Evolutionary conservation across 2,329 filamentous ascomycete genomes (phyloP).

Genomic region (Cladophialophora chaetospira): DNA sequence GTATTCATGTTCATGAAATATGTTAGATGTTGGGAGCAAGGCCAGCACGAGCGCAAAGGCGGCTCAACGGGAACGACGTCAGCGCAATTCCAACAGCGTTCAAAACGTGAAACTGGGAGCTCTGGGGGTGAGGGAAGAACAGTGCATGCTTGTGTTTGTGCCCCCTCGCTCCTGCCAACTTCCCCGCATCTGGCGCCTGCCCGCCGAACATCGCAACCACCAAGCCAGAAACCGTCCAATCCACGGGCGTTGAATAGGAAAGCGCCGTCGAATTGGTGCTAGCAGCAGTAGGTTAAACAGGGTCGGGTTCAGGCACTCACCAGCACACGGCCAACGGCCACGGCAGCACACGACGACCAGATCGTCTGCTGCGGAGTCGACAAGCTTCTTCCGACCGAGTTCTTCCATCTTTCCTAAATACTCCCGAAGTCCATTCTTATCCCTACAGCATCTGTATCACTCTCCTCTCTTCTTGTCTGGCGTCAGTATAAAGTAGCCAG

Average conservation of each 20-base stretch:
- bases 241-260: constrained; percentile 6
- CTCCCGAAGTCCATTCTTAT: background rate
- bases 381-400: constrained; percentile 23
- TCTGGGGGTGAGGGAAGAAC: too few relatives aligned
- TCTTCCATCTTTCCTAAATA: constrained; percentile 11
- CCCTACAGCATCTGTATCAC: background rate
- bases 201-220: constrained; percentile 1
- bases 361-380: constrained; percentile 14
- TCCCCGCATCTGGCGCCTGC: constrained; percentile 15
- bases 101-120: background rate
- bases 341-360: constrained; percentile 5
- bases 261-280: background rate
- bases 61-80: background rate
- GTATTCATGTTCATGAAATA: too few relatives aligned
- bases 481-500: background rate
- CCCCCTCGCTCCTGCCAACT: background rate
- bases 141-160: constrained; percentile 1
- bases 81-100: background rate
- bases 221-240: constrained; percentile 3
- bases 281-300: background rate
- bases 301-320: constrained; percentile 4
- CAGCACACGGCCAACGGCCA: constrained; percentile 8
- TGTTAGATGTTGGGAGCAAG: background rate
- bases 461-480: background rate
- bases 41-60: background rate